A percentile compares a stretch with the other conserved stretches of the same genome.
These are phyloP conservation scores for Colletotrichum sp. DNA, from an alignment of 2,329 filamentous ascomycete species.

Conservation along the genomic window DNA sequence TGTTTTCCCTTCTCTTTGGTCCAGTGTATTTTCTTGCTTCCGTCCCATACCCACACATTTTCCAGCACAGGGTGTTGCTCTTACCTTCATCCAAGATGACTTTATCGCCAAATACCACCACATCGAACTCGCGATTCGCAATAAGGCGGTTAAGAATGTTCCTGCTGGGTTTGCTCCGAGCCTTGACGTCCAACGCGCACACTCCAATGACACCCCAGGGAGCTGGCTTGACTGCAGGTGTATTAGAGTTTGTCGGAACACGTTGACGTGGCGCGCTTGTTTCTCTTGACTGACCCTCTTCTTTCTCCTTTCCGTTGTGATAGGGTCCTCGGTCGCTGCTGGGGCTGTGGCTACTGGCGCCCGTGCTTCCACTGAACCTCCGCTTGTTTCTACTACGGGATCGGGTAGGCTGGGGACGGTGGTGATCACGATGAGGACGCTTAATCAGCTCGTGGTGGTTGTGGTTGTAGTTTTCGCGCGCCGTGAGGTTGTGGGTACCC, in stretches of 20 bases:
- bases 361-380: slow-evolving; percentile 81
- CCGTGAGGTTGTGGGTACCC: slow-evolving; percentile 50
- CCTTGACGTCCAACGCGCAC: slow-evolving; percentile 94
- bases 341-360: slow-evolving; percentile 80
- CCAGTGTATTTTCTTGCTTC: background rate
- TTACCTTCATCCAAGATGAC: slow-evolving; percentile 91
- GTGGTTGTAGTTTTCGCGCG: slow-evolving; percentile 37
- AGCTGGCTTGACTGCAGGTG: slow-evolving; percentile 54
- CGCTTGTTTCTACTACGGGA: slow-evolving; percentile 75
- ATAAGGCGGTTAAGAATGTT: slow-evolving; percentile 95
- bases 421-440: slow-evolving; percentile 30
- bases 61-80: slow-evolving; percentile 20
- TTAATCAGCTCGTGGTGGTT: slow-evolving; percentile 47
- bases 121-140: slow-evolving; percentile 90
- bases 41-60: background rate
- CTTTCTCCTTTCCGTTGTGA: slow-evolving; percentile 54
- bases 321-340: slow-evolving; percentile 69
- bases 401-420: slow-evolving; percentile 53
- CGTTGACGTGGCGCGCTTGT: slow-evolving; percentile 18
- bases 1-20: background rate
- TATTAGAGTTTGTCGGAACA: slow-evolving; percentile 30
- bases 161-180: slow-evolving; percentile 93
- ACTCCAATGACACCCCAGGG: slow-evolving; percentile 81
- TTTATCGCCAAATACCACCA: slow-evolving; percentile 98
- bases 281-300: slow-evolving; percentile 49